These are phyloP conservation scores for Seminavis robusta DNA, from an alignment of 108 stramenopile genomes.

Conservation along the genomic window DNA sequence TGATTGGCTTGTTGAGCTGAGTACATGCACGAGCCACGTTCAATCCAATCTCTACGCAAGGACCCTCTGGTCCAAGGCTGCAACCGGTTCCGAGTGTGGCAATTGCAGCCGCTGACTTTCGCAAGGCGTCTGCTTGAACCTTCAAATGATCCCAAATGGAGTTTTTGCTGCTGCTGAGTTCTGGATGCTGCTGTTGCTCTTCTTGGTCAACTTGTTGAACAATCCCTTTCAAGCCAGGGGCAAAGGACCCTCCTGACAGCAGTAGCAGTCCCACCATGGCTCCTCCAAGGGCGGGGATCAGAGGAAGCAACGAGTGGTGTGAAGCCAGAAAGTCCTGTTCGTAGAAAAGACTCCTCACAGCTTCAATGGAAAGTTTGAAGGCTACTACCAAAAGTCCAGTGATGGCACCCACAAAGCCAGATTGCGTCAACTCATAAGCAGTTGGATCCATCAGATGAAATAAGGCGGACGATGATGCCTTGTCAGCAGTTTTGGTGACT, in stretches of 20 bases:
- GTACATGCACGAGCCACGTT: slow-evolving; percentile 44
- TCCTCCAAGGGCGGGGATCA: slow-evolving; percentile 72
- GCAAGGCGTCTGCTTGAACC: slow-evolving; percentile 36
- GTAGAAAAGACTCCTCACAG: slow-evolving; percentile 27
- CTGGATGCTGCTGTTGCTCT: background rate
- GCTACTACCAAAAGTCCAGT: slow-evolving; percentile 49
- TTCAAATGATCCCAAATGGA: too few species aligned
- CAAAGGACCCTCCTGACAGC: slow-evolving; percentile 46
- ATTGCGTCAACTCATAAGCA: slow-evolving; percentile 21
- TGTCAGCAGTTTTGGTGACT: too few species aligned
- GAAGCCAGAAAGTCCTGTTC: too few species aligned
- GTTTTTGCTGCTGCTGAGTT: too few species aligned
- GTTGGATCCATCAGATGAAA: too few species aligned
- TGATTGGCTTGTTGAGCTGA: too few species aligned
- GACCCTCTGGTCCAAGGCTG: slow-evolving; percentile 89
- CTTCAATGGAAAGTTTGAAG: slow-evolving; percentile 67
- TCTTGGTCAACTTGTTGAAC: slow-evolving; percentile 63
- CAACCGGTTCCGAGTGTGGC: slow-evolving; percentile 86
- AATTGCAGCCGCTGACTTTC: slow-evolving; percentile 79
- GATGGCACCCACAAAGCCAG: slow-evolving; percentile 50
- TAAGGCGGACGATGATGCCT: too few species aligned
- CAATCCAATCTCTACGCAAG: slow-evolving; percentile 82
- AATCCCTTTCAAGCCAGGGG: slow-evolving; percentile 62
- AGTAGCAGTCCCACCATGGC: slow-evolving; percentile 45
- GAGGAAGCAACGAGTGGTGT: too few species aligned